phyloP scores from a whole-genome alignment of 1,284 basidiomycete species.

The Erythrobasidium hasegawianum region DNA sequence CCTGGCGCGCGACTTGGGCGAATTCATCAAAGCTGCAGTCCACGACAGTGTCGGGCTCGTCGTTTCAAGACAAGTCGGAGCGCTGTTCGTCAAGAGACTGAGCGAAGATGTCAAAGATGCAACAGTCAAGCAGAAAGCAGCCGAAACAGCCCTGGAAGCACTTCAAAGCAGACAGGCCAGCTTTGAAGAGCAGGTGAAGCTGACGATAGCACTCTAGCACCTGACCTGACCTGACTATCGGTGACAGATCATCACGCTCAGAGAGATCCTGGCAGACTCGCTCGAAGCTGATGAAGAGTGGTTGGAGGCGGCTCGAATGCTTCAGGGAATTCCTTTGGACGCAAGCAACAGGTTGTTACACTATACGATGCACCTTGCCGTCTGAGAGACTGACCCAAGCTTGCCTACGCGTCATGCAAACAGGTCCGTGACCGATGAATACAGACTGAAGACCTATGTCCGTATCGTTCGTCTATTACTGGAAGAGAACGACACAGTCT shows the following conservation, averaged over 20 bases:
- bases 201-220: neutral
- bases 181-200: constrained; percentile 87
- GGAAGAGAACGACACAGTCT: constrained; percentile 88
- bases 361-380: no score
- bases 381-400: no score
- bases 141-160: constrained; percentile 66
- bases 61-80: constrained; percentile 74
- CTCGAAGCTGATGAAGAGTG: constrained; percentile 89
- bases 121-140: constrained; percentile 62
- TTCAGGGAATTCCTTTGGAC: constrained; percentile 87
- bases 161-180: constrained; percentile 73
- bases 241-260: constrained; percentile 70
- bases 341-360: constrained; percentile 69
- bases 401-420: neutral
- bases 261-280: constrained; percentile 80
- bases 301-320: constrained; percentile 80
- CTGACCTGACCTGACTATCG: neutral
- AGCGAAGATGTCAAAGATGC: constrained; percentile 58
- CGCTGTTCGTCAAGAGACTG: constrained; percentile 69
- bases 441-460: constrained; percentile 85
- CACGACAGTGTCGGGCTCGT: constrained; percentile 47
- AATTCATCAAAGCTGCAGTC: constrained; percentile 19
- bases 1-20: constrained; percentile 16
- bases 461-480: constrained; percentile 91
- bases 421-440: constrained; percentile 65